These are phyloP conservation scores for Coemansia sp. DNA, from an alignment of 192 early-diverging fungal species.

Conservation along the genomic window DNA sequence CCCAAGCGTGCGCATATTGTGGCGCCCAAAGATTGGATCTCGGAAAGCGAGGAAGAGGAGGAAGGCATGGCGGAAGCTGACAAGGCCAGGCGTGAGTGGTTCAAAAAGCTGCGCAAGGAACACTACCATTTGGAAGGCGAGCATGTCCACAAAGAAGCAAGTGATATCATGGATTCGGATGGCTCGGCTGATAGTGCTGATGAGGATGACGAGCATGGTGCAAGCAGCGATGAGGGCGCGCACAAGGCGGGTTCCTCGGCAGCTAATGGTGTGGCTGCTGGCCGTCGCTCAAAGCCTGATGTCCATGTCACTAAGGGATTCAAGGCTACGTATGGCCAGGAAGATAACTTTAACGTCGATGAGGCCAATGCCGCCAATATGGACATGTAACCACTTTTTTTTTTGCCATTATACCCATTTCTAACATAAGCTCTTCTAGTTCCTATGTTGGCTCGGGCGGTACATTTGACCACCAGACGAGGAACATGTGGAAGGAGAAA, in stretches of 20 bases:
- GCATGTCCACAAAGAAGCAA: slow-evolving; percentile 46
- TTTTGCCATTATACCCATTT: slow-evolving; percentile 4
- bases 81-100: slow-evolving; percentile 69
- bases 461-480: no score
- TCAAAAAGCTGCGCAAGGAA: slow-evolving; percentile 73
- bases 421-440: background rate
- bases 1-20: slow-evolving; percentile 57
- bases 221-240: slow-evolving; percentile 7
- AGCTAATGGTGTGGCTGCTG: background rate
- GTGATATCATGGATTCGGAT: slow-evolving; percentile 60
- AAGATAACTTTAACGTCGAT: slow-evolving; percentile 18
- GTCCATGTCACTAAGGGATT: slow-evolving; percentile 18
- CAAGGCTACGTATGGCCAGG: slow-evolving; percentile 11
- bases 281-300: background rate
- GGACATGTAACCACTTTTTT: slow-evolving; percentile 27
- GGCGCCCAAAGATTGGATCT: slow-evolving; percentile 38
- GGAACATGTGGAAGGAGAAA: background rate
- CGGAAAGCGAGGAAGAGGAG: slow-evolving; percentile 46
- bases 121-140: slow-evolving; percentile 78
- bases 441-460: no score
- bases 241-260: background rate
- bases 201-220: slow-evolving; percentile 29
- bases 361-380: slow-evolving; percentile 27
- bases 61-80: slow-evolving; percentile 35
- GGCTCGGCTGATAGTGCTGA: slow-evolving; percentile 57